A percentile compares a stretch with the other conserved stretches of the same genome.
Conservation (phyloP, 2,329 filamentous ascomycete species). For the Apiospora kogelbergensis region DNA sequence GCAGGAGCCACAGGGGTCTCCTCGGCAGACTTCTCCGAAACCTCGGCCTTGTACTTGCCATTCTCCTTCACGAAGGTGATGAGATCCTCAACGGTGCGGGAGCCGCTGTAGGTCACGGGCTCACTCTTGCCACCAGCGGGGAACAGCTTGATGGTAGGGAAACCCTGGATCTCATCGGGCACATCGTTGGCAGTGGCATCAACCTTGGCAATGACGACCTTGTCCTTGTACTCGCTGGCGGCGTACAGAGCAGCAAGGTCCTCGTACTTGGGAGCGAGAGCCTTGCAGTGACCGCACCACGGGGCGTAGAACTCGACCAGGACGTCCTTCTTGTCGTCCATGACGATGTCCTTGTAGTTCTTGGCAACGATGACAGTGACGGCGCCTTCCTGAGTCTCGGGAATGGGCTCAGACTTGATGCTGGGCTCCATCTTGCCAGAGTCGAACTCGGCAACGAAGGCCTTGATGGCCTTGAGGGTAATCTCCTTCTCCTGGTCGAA, state of each 20-base stretch:
- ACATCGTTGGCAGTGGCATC: slow-evolving; percentile 96
- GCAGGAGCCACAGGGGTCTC: slow-evolving; percentile 52
- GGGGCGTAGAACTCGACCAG: slow-evolving; percentile 98
- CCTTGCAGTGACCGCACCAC: slow-evolving; percentile 99
- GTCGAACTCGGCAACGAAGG: slow-evolving; percentile 84
- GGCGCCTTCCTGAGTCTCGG: slow-evolving; percentile 87
- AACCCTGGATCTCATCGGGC: slow-evolving; percentile 93
- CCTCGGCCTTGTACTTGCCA: slow-evolving; percentile 82
- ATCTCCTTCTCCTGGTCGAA: slow-evolving; percentile 84
- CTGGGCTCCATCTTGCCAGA: slow-evolving; percentile 89
- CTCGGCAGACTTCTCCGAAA: slow-evolving; percentile 55
- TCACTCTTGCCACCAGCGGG: slow-evolving; percentile 83
- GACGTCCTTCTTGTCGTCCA: slow-evolving; percentile 95
- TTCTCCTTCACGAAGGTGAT: slow-evolving; percentile 92
- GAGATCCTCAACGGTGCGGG: slow-evolving; percentile 88
- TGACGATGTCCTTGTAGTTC: slow-evolving; percentile 87
- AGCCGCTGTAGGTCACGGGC: slow-evolving; percentile 83
- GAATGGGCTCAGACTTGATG: slow-evolving; percentile 97
- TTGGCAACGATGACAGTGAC: slow-evolving; percentile 89
- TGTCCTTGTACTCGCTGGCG: slow-evolving; percentile 75
- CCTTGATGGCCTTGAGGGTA: slow-evolving; percentile 66
- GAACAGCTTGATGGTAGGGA: slow-evolving; percentile 99
- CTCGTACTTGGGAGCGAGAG: slow-evolving; percentile 93
- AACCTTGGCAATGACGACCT: slow-evolving; percentile 94
- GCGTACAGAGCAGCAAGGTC: slow-evolving; percentile 79